A percentile compares a stretch with the other conserved stretches of the same genome.
Conservation (phyloP, 2,329 filamentous ascomycete genomes). For the Rachicladosporium sp. region DNA sequence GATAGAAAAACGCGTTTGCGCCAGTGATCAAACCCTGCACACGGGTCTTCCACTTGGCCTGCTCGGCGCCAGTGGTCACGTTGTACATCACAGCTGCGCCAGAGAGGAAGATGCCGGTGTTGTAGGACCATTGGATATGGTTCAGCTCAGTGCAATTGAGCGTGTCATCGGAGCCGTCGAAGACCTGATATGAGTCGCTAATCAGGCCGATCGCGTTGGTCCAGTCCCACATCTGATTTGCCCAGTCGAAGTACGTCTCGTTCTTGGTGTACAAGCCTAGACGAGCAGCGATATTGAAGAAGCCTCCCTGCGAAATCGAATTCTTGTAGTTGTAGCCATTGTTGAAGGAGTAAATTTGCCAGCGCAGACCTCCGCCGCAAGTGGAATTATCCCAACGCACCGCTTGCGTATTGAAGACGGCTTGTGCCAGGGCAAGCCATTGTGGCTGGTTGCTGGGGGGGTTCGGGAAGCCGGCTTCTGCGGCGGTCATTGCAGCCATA, state of each 20-base stretch:
- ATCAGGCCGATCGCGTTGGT: constrained; percentile 42
- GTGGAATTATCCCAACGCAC: constrained; percentile 25
- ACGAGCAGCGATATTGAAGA: constrained; percentile 37
- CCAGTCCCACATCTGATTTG: constrained; percentile 29
- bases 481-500: constrained; percentile 42
- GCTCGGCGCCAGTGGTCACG: constrained; percentile 12
- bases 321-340: constrained; percentile 38
- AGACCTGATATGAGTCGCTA: constrained; percentile 37
- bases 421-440: constrained; percentile 33
- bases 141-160: constrained; percentile 35
- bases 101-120: constrained; percentile 31
- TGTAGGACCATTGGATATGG: constrained; percentile 38
- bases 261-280: constrained; percentile 30
- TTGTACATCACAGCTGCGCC: constrained; percentile 39
- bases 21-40: constrained; percentile 15
- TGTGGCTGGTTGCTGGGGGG: constrained; percentile 28
- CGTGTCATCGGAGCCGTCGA: constrained; percentile 33
- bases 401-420: constrained; percentile 28
- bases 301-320: constrained; percentile 40
- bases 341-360: constrained; percentile 34
- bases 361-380: constrained; percentile 28
- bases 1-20: constrained; percentile 28
- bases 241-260: constrained; percentile 54
- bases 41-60: constrained; percentile 13
- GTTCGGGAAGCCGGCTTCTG: constrained; percentile 37